These are phyloP conservation scores for Umbelopsis isabellina DNA, from an alignment of 192 early-diverging fungal species.

Conservation along the genomic window DNA sequence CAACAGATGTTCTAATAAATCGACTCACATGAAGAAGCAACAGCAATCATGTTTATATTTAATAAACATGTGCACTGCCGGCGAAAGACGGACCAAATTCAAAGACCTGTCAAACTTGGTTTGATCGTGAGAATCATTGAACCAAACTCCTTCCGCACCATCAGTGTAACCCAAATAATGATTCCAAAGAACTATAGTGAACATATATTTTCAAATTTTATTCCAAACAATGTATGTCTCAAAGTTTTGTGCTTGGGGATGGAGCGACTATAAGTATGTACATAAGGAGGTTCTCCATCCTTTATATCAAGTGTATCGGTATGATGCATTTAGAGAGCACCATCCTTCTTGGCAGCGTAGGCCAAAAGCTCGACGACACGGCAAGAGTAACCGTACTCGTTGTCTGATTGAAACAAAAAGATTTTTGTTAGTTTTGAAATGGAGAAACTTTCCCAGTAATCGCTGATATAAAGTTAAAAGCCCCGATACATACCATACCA, in stretches of 20 bases:
- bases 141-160: slow-evolving; percentile 1
- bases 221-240: slow-evolving; percentile 22
- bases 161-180: background rate
- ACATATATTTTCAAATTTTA: background rate
- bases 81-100: slow-evolving; percentile 10
- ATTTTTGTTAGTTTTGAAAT: background rate
- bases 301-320: background rate
- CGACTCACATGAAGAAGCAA: background rate
- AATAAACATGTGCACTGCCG: slow-evolving; percentile 20
- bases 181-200: no score
- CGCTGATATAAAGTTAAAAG: background rate
- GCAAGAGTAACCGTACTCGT: slow-evolving; percentile 91
- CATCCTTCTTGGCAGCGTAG: slow-evolving; percentile 61
- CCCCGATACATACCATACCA: slow-evolving; percentile 73
- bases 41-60: background rate
- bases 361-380: slow-evolving; percentile 89
- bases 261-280: slow-evolving; percentile 21
- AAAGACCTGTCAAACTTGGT: slow-evolving; percentile 2
- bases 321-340: slow-evolving; percentile 32
- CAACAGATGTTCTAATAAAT: background rate
- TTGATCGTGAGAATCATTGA: slow-evolving; percentile 5
- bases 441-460: background rate
- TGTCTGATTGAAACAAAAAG: slow-evolving; percentile 85
- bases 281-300: slow-evolving; percentile 22
- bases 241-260: slow-evolving; percentile 21